Evolutionary conservation across 2,329 filamentous ascomycete species (phyloP), one percentile per base, ranked within the genome.

Genomic region (Bipolaris gigantea): DNA sequence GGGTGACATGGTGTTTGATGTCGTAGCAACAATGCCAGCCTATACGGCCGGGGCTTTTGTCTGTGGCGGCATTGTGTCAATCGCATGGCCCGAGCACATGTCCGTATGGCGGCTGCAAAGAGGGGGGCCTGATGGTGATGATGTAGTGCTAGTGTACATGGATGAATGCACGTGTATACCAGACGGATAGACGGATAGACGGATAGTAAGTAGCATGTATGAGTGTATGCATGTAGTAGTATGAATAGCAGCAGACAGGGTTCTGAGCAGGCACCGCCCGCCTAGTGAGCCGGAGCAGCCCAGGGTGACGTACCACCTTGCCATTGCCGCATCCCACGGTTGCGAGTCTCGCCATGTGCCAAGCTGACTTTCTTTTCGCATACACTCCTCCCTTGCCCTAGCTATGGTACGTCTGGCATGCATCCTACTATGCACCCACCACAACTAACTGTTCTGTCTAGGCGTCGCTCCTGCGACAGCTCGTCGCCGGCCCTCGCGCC

Each of bases 401-500:
- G 41, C 9, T 21, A 55, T 55, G 53, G 53, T 55, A 34, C 41
- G 53, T 39, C 47, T 21, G 3, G 27, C 9, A 48, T 3, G 21
- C 16, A 8, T 15, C 8, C 15, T n/a, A 25, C n/a, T 0, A 11
- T 30, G 27, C 27, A 30, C 27, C 27, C 27, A 30, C 27, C 13
- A 34, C 30, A 25, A 42, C 48, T 57, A 39, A 51, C 35, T 8
- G 32, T 34, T 13, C 21, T 32, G 30, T 40, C n/a, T 42, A 75
- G 72, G 72, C 72, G 42, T 74, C 72, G 25, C 77, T 97, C 57
- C 83, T 97, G 62, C 89, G 93, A 65, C 90, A 96, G 73, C 90
- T 97, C 60, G 91, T 97, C 58, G 92, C 94, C 40, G 88, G 92
- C 9, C 93, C 94, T 11, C 86, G 94, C 62, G 81, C 87, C 55